These are phyloP conservation scores for Backusella morwellensis DNA, from an alignment of 192 early-diverging fungal genomes.

Conservation along the genomic window DNA sequence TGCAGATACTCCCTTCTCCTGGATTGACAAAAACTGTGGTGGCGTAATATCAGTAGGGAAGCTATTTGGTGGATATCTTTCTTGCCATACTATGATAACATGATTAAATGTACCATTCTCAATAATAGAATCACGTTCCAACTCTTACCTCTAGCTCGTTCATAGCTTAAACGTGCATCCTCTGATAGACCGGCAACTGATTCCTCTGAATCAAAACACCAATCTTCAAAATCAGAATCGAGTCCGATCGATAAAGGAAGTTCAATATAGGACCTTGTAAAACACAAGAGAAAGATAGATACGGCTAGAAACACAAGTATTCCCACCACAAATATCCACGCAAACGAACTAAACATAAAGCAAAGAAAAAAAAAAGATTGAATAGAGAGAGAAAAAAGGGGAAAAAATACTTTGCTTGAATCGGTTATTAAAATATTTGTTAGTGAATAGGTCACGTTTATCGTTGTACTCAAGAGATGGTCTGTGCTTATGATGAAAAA, in stretches of 20 bases:
- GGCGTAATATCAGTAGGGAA: slow-evolving; percentile 70
- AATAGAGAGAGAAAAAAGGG: background rate
- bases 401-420: background rate
- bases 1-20: slow-evolving; percentile 79
- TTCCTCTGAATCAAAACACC: slow-evolving; percentile 33
- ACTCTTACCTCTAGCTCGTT: slow-evolving; percentile 37
- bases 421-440: background rate
- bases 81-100: slow-evolving; percentile 57
- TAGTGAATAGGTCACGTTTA: background rate
- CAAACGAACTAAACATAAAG: slow-evolving; percentile 8
- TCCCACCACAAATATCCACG: slow-evolving; percentile 37
- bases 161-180: slow-evolving; percentile 43
- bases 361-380: background rate
- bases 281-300: slow-evolving; percentile 31
- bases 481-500: background rate
- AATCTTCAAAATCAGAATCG: slow-evolving; percentile 33
- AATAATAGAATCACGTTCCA: background rate
- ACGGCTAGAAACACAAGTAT: slow-evolving; percentile 31
- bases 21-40: slow-evolving; percentile 72
- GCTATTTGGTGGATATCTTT: slow-evolving; percentile 68
- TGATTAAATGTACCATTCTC: background rate
- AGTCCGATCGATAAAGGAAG: slow-evolving; percentile 4
- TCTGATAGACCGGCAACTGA: slow-evolving; percentile 35
- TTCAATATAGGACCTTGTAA: slow-evolving; percentile 21
- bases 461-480: background rate